Conservation (phyloP, 441 rosid species). For the Aquilaria agallochum region DNA sequence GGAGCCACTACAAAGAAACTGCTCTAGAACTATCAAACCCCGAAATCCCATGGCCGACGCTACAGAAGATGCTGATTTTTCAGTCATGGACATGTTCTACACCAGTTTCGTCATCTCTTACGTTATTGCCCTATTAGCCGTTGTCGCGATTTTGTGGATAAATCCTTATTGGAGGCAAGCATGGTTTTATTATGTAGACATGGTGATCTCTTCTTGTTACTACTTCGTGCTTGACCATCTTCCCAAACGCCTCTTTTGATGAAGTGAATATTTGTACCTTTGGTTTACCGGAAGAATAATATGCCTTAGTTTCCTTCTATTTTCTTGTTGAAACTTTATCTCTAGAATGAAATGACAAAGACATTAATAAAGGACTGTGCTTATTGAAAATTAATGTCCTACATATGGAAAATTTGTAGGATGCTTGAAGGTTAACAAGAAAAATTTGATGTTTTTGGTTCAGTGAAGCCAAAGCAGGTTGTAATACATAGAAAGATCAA, state of each 20-base stretch:
- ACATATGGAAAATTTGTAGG: no score
- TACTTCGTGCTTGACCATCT: background rate
- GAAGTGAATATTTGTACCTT: background rate
- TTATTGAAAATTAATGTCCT: no score
- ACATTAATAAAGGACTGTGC: no score
- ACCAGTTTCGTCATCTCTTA: background rate
- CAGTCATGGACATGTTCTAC: constrained; percentile 4
- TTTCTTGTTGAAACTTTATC: no score
- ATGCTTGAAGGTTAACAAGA: no score
- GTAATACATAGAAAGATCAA: no score
- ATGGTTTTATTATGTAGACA: constrained; percentile 8
- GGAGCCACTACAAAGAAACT: constrained; percentile 9
- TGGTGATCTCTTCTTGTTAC: background rate
- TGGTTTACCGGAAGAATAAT: no score
- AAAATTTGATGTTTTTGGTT: no score
- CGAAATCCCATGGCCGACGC: background rate
- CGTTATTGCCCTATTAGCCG: background rate
- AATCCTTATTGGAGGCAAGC: constrained; percentile 10
- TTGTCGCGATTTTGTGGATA: background rate
- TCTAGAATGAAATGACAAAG: no score
- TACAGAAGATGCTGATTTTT: background rate
- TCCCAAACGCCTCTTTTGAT: background rate
- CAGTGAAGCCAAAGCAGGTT: no score
- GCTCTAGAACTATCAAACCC: background rate
- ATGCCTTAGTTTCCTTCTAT: no score